These are phyloP conservation scores for Heritiera littoralis DNA, from an alignment of 345 rosid genomes.

Conservation along the genomic window DNA sequence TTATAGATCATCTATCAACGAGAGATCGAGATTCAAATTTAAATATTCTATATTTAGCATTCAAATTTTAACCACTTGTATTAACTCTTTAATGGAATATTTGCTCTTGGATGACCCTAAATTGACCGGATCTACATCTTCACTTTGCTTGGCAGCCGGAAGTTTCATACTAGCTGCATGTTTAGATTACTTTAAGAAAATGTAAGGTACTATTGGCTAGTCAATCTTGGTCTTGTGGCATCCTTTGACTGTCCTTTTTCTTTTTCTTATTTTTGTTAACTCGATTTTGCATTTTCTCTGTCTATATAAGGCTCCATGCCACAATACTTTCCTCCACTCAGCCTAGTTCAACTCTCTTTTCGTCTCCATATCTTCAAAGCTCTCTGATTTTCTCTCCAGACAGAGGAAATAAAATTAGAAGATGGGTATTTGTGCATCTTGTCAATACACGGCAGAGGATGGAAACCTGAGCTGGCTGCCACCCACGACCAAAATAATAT, in stretches of 20 bases:
- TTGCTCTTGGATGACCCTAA: no score
- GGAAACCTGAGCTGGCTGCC: constrained; percentile 13
- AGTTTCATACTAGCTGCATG: background rate
- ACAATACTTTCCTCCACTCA: background rate
- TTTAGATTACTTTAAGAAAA: background rate
- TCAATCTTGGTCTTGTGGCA: background rate
- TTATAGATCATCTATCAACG: no score
- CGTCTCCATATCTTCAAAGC: background rate
- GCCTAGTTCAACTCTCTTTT: background rate
- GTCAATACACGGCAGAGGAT: constrained; percentile 16
- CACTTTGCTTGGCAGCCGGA: background rate
- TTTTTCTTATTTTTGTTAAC: no score
- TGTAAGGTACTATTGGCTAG: background rate
- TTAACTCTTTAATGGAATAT: no score
- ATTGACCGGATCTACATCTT: background rate
- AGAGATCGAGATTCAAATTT: no score
- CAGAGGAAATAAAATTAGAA: background rate
- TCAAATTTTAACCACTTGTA: no score
- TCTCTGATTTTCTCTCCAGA: background rate
- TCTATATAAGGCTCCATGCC: background rate
- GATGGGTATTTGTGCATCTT: constrained; percentile 48
- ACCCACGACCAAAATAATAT: constrained; percentile 39
- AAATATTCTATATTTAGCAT: no score
- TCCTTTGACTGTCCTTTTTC: background rate
- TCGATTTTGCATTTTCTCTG: background rate